Percentiles rank a stretch among this genome's conserved stretches.
These are phyloP conservation scores for Litchi chinensis DNA, from an alignment of 345 rosid genomes.

Conservation along the genomic window DNA sequence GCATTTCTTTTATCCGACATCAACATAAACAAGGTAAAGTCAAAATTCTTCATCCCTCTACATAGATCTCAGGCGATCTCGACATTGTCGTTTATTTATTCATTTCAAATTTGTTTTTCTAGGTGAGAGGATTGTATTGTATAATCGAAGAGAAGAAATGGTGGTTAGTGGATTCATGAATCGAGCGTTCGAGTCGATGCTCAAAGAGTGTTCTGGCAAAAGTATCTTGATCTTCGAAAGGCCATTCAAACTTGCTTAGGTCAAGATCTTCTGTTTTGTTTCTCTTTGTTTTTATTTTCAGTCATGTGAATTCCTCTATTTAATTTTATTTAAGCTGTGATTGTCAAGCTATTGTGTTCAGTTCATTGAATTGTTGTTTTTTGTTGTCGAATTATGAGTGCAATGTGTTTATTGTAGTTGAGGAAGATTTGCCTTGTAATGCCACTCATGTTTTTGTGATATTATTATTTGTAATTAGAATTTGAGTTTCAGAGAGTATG, in stretches of 20 bases:
- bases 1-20: not conserved
- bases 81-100: not conserved
- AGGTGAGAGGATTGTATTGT: not conserved
- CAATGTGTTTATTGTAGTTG: not conserved
- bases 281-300: not conserved
- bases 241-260: conserved; percentile 83
- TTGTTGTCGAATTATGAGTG: not conserved
- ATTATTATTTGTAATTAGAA: not conserved
- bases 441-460: not conserved
- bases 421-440: not conserved
- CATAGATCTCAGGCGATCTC: conserved; percentile 9
- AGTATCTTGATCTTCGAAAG: conserved; percentile 82
- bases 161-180: conserved; percentile 95
- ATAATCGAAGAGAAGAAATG: conserved; percentile 24
- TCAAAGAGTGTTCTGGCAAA: conserved; percentile 88
- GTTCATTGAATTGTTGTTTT: not conserved
- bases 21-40: not conserved
- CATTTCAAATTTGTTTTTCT: not conserved
- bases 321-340: not conserved
- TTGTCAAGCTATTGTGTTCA: not conserved
- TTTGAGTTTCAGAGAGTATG: not conserved
- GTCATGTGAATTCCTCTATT: not conserved
- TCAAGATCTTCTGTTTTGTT: conserved; percentile 33
- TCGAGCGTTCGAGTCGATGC: conserved; percentile 95
- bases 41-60: not conserved